Conservation (phyloP, 768 basidiomycete species). For the Suillus placidus region DNA sequence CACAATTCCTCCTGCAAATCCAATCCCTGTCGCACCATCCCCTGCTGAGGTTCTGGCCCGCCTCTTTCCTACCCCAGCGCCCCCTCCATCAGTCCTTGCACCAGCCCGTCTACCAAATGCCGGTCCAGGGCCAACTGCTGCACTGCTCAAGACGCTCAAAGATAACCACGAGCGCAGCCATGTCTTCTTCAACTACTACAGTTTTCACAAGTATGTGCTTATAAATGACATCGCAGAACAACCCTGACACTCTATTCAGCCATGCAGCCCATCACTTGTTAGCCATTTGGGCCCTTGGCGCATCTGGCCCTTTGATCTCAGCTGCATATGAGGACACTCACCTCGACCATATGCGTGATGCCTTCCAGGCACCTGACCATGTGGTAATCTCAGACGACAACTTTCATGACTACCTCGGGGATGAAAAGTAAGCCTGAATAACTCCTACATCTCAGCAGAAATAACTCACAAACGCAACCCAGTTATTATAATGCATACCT, state of each 20-base stretch:
- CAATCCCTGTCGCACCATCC: conserved; percentile 23
- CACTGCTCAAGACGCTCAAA: conserved; percentile 43
- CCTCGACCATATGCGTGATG: conserved; percentile 39
- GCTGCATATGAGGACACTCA: conserved; percentile 46
- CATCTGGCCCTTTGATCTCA: conserved; percentile 41
- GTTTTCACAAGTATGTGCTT: conserved; percentile 35
- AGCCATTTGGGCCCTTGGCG: conserved; percentile 65
- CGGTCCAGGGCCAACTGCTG: conserved; percentile 40
- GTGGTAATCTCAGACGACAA: conserved; percentile 27
- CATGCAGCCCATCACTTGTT: conserved; percentile 62
- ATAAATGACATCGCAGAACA: background rate
- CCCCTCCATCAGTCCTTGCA: conserved; percentile 33
- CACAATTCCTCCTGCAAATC: conserved; percentile 4
- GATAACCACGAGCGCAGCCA: conserved; percentile 58
- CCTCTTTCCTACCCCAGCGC: conserved; percentile 37
- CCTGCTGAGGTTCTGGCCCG: conserved; percentile 24
- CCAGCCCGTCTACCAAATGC: conserved; percentile 40
- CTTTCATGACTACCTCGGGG: conserved; percentile 30
- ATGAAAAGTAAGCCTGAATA: conserved; percentile 31
- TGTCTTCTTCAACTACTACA: conserved; percentile 50
- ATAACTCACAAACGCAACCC: background rate
- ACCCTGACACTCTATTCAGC: conserved; percentile 27
- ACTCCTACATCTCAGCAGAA: background rate
- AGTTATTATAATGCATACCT: conserved; percentile 38
- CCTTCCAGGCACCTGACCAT: conserved; percentile 30